These are phyloP conservation scores for Daldinia loculata DNA, from an alignment of 495 filamentous ascomycete genomes.

Conservation along the genomic window DNA sequence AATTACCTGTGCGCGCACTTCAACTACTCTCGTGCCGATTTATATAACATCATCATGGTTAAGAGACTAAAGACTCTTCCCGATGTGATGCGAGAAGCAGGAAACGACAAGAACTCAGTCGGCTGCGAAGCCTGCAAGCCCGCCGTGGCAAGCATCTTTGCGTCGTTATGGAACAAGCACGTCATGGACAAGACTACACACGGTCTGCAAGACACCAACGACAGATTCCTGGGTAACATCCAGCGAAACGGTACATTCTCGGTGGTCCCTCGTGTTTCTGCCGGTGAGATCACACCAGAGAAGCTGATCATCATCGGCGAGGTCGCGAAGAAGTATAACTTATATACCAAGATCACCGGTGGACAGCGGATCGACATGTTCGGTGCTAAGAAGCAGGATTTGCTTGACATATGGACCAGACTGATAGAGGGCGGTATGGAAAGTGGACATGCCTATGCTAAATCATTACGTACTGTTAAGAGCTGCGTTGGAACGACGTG, in stretches of 20 bases:
- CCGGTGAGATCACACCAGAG: slow-evolving; percentile 90
- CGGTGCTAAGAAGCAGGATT: slow-evolving; percentile 90
- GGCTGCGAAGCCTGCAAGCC: slow-evolving; percentile 96
- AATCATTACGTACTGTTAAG: slow-evolving; percentile 91
- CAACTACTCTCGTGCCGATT: slow-evolving; percentile 83
- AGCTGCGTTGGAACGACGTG: slow-evolving; percentile 94
- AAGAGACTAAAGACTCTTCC: slow-evolving; percentile 78
- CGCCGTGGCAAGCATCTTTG: slow-evolving; percentile 82
- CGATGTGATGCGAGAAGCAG: slow-evolving; percentile 84
- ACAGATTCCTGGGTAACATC: slow-evolving; percentile 92
- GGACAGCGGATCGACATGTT: slow-evolving; percentile 97
- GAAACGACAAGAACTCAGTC: slow-evolving; percentile 75
- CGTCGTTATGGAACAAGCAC: slow-evolving; percentile 86
- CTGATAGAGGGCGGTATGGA: slow-evolving; percentile 94
- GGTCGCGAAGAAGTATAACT: slow-evolving; percentile 85
- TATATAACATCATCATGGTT: slow-evolving; percentile 89
- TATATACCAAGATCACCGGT: slow-evolving; percentile 97
- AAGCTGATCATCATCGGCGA: slow-evolving; percentile 88
- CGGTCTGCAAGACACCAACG: slow-evolving; percentile 93
- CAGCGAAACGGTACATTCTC: slow-evolving; percentile 94
- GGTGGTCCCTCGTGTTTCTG: slow-evolving; percentile 85
- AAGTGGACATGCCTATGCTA: slow-evolving; percentile 93
- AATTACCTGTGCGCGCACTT: slow-evolving; percentile 92
- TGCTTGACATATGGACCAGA: slow-evolving; percentile 86
- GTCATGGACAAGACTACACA: slow-evolving; percentile 78